Evolutionary conservation across 1,284 basidiomycete genomes (phyloP), one percentile per base, ranked within the genome.

Genomic region (Boletellus deceptivus): DNA sequence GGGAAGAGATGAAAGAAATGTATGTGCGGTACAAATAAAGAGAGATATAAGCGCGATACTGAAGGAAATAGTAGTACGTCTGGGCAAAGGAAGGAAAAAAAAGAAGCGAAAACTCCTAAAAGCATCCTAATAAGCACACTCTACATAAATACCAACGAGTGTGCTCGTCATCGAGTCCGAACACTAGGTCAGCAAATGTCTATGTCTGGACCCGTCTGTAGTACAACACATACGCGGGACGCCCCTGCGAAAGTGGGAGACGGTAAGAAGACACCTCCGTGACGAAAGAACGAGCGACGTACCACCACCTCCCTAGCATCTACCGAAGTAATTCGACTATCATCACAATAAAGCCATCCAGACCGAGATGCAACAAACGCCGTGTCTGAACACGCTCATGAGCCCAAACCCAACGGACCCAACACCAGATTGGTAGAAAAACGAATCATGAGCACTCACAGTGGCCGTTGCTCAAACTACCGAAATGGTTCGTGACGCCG

Each of bases 401-500:
- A 60, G 46, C 16, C 20, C 38, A 10, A 34, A 43, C 25, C 17
- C n/a, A 50, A 45, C 16, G 16, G 31, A 14, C 22, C 22, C 16
- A n/a, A 29, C 22, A 18, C 10, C n/a, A 13, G 18, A 31, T 43
- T 7, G 29, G 34, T 18, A 9, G 27, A 14, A 36, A 31, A 37
- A 14, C 11, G 41, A 5, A 39, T 31, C 13, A 49, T 6, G 33
- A 34, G 22, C 25, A 79, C 92, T 73, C 62, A 96, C 93, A 98
- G 70, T 98, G 94, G 1, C 94, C 94, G 59, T 88, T 90, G 60
- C 84, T 91, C 52, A 97, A 70, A 64, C 86, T 93, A 6, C 94
- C 94, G 67, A 86, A 91, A 72, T 98, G 94, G 68, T 97, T 96
- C 45, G 89, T 93, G 22, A 95, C 92, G 10, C 78, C 92, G 64